Evolutionary conservation across 2,329 filamentous ascomycete genomes (phyloP).

Genomic region (Sporothrix phasma): DNA sequence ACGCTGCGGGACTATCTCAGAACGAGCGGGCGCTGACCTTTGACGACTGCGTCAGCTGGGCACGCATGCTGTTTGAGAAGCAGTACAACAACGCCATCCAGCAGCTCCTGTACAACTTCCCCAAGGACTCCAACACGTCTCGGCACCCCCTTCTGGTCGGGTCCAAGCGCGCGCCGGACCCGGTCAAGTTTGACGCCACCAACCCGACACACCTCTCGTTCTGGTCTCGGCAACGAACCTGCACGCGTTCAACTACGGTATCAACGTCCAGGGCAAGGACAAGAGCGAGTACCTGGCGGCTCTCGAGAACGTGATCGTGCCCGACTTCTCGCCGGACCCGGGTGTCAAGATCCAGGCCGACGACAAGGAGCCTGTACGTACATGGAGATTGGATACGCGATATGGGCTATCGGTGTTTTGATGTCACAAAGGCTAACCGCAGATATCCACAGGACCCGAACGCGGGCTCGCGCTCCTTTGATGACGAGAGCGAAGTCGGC

Average conservation of each 20-base stretch:
- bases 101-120: slow-evolving; percentile 93
- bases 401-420: too few species aligned
- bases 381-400: not conserved
- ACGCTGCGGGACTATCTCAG: slow-evolving; percentile 79
- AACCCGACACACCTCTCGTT: slow-evolving; percentile 85
- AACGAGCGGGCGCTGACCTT: slow-evolving; percentile 86
- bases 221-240: slow-evolving; percentile 81
- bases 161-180: slow-evolving; percentile 88
- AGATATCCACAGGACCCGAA: slow-evolving; percentile 59
- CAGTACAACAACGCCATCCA: slow-evolving; percentile 96
- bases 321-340: slow-evolving; percentile 84
- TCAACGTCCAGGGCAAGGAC: slow-evolving; percentile 68
- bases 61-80: slow-evolving; percentile 84
- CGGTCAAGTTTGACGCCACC: slow-evolving; percentile 76
- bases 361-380: slow-evolving; percentile 73
- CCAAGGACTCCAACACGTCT: slow-evolving; percentile 86
- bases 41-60: slow-evolving; percentile 96
- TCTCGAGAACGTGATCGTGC: slow-evolving; percentile 85
- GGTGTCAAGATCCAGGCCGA: slow-evolving; percentile 94
- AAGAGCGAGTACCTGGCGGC: slow-evolving; percentile 67
- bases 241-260: slow-evolving; percentile 96
- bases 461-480: slow-evolving; percentile 43
- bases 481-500: slow-evolving; percentile 68
- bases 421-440: not conserved
- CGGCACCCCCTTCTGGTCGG: slow-evolving; percentile 91